Conservation (phyloP, 1,139 yeast species). For the Nakaseomyces delphensis region DNA sequence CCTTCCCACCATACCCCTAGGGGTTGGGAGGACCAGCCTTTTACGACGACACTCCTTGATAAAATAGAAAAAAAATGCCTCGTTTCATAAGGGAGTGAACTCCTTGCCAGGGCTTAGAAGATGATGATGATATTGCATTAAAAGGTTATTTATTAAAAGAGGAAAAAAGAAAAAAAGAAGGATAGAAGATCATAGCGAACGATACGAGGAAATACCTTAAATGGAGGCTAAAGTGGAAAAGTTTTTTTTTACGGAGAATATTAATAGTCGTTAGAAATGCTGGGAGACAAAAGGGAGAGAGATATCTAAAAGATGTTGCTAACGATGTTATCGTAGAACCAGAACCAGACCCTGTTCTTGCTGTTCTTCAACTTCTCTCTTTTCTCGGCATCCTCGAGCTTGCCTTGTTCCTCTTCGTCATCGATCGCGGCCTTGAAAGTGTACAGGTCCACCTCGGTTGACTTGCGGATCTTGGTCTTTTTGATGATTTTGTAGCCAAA, state of each 20-base stretch:
- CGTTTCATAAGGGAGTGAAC: no score
- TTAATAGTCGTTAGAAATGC: constrained; percentile 1
- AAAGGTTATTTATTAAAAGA: no score
- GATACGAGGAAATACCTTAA: no score
- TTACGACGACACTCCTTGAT: no score
- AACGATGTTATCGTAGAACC: constrained; percentile 50
- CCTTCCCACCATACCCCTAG: no score
- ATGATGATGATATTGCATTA: no score
- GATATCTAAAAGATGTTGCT: constrained; percentile 43
- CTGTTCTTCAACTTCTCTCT: constrained; percentile 39
- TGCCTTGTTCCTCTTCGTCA: constrained; percentile 54
- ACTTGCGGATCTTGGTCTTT: constrained; percentile 44
- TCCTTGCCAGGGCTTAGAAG: no score
- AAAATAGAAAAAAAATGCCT: no score
- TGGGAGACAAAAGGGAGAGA: neutral
- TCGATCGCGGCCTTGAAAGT: constrained; percentile 61
- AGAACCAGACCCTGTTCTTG: constrained; percentile 30
- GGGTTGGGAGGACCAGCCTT: no score
- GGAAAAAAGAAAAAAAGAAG: neutral
- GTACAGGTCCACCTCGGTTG: constrained; percentile 54
- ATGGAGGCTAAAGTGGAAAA: no score
- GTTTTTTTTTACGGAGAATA: no score
- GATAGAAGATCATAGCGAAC: no score
- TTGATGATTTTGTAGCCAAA: constrained; percentile 50
- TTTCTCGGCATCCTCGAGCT: constrained; percentile 35